phyloP scores from a whole-genome alignment of 1,284 basidiomycete genomes.

The Rhodotorula sp. region DNA sequence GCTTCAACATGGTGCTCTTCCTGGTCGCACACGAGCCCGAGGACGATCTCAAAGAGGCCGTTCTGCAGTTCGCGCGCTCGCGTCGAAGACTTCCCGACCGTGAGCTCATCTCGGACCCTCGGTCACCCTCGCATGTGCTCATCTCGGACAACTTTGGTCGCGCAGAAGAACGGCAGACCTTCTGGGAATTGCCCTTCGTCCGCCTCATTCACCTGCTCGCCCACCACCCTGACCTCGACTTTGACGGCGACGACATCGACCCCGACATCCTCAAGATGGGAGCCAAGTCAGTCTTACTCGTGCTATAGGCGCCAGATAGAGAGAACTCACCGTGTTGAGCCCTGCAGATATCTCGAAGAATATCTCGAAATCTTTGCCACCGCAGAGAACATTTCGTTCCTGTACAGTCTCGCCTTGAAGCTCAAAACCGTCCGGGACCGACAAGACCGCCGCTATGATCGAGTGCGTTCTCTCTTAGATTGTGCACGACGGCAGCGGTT shows the following conservation, averaged over 20 bases:
- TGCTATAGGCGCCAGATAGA: not conserved
- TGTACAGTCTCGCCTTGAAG: conserved; percentile 79
- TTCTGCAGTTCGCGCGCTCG: conserved; percentile 17
- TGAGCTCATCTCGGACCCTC: not conserved
- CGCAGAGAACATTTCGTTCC: conserved; percentile 73
- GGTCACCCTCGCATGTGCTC: not conserved
- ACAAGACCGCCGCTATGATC: conserved; percentile 63
- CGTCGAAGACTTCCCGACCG: not conserved
- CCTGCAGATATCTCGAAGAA: conserved; percentile 76
- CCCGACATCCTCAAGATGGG: conserved; percentile 22
- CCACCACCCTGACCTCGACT: conserved; percentile 87
- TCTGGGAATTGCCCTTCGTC: conserved; percentile 79
- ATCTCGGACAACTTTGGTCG: conserved; percentile 14
- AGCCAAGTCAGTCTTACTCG: conserved; percentile 12
- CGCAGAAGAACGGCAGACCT: conserved; percentile 61
- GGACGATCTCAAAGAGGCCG: conserved; percentile 58
- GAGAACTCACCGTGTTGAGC: too few species aligned
- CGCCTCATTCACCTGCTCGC: conserved; percentile 83
- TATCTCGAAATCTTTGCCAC: conserved; percentile 76
- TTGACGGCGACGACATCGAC: conserved; percentile 12
- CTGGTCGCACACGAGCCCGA: conserved; percentile 91
- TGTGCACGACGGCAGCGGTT: not conserved
- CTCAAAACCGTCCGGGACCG: conserved; percentile 83
- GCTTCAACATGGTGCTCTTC: conserved; percentile 82
- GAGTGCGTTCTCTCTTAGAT: conserved; percentile 55